Conservation (phyloP, 176 grass and related monocot genomes). For the Eragrostis nindensis region DNA sequence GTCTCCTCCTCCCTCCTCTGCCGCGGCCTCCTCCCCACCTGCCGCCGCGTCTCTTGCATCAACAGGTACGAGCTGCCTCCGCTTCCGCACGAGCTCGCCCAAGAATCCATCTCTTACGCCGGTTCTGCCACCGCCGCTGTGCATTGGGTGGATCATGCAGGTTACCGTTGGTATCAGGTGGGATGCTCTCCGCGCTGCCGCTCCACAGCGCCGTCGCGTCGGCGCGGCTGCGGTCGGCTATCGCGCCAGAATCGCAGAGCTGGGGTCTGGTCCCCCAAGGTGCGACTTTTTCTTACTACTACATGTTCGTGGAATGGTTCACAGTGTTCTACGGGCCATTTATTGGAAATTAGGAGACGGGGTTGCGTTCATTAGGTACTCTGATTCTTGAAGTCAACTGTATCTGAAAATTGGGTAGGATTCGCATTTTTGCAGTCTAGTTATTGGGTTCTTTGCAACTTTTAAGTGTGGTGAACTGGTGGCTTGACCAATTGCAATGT, state of each 20-base stretch:
- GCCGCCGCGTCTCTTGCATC: slow-evolving; percentile 48
- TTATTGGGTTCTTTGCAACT: background rate
- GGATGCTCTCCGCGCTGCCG: slow-evolving; percentile 60
- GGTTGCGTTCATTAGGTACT: background rate
- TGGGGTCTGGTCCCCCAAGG: slow-evolving; percentile 88
- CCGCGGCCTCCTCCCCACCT: slow-evolving; percentile 32
- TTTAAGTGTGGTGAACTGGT: background rate
- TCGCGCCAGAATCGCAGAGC: slow-evolving; percentile 65
- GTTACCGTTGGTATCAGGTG: slow-evolving; percentile 54
- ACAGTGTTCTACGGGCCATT: background rate
- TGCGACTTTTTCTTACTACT: slow-evolving; percentile 16
- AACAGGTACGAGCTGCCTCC: slow-evolving; percentile 43
- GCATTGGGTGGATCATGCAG: slow-evolving; percentile 29
- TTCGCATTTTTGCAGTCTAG: background rate
- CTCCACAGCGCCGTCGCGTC: slow-evolving; percentile 76
- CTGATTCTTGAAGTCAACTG: background rate
- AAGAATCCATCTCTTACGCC: background rate
- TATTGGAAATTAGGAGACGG: background rate
- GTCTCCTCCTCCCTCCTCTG: slow-evolving; percentile 38
- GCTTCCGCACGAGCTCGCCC: no score
- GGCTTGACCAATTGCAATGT: background rate
- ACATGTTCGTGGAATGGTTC: background rate
- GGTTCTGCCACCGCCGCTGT: background rate
- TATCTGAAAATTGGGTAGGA: background rate
- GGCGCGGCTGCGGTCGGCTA: slow-evolving; percentile 56